These are phyloP conservation scores for Pythium brachiatum DNA, from an alignment of 352 stramenopile species.

Conservation along the genomic window DNA sequence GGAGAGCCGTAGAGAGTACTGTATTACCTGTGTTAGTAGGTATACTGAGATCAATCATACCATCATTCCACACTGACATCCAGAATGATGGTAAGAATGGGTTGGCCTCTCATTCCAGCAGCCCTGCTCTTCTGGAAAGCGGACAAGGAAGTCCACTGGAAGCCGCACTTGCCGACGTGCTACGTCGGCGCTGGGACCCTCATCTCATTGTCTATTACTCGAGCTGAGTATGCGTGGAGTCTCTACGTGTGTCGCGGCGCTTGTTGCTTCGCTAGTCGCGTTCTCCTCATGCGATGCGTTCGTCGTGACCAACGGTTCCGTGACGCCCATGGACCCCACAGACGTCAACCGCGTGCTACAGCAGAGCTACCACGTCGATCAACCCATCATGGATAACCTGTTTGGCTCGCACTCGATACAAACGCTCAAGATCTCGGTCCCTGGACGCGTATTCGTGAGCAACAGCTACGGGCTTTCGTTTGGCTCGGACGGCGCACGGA, in stretches of 20 bases:
- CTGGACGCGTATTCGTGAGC: constrained; percentile 56
- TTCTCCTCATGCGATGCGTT: constrained; percentile 7
- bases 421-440: constrained; percentile 48
- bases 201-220: not conserved
- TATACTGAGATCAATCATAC: too few relatives aligned
- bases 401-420: constrained; percentile 18
- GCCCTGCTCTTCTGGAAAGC: too few relatives aligned
- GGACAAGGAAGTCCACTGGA: too few relatives aligned
- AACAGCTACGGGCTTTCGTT: constrained; percentile 6
- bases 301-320: constrained; percentile 4
- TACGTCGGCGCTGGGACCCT: not conserved
- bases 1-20: not conserved
- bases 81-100: too few relatives aligned
- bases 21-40: not conserved
- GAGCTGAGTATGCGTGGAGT: not conserved
- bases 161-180: not conserved
- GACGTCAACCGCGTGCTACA: constrained; percentile 11
- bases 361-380: constrained; percentile 13
- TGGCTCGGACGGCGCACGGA: not conserved
- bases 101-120: too few relatives aligned
- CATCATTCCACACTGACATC: too few relatives aligned
- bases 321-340: not conserved
- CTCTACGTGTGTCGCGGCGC: not conserved
- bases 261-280: not conserved
- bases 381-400: constrained; percentile 10